Conservation (phyloP, 2,329 filamentous ascomycete species). For the Dothistroma pini region DNA sequence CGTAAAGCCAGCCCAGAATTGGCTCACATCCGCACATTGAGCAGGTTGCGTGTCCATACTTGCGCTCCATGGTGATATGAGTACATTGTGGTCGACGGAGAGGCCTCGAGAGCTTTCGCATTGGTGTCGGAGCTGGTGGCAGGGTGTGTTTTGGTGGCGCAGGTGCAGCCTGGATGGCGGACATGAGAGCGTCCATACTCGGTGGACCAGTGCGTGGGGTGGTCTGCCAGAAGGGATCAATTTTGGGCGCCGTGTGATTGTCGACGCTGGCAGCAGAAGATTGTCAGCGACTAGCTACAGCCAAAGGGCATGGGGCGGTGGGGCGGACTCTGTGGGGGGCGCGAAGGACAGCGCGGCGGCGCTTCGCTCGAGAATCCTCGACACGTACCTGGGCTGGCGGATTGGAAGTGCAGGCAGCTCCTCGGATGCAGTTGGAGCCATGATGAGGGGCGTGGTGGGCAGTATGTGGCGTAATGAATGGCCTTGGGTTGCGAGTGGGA, state of each 20-base stretch:
- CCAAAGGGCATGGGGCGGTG: neutral
- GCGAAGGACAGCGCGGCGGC: neutral
- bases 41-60: conserved; percentile 58
- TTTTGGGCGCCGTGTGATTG: neutral
- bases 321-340: neutral
- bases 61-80: conserved; percentile 64
- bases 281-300: neutral
- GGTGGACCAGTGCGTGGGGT: conserved; percentile 16
- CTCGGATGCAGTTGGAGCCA: neutral
- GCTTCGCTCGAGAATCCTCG: neutral
- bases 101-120: neutral
- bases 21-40: conserved; percentile 55
- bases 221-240: conserved; percentile 23
- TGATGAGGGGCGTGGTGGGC: neutral
- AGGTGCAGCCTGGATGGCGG: conserved; percentile 15
- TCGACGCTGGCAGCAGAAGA: neutral
- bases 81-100: conserved; percentile 51
- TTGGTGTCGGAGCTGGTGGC: conserved; percentile 1
- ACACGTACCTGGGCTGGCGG: neutral
- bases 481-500: neutral
- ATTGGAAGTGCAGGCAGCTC: neutral
- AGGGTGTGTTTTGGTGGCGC: neutral
- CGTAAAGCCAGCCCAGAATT: conserved; percentile 67
- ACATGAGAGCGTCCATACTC: conserved; percentile 18
- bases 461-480: neutral